Percentiles rank a stretch among this genome's conserved stretches.
phyloP scores from a whole-genome alignment of 106 monocot genomes.

The Phalaenopsis aphrodite region DNA sequence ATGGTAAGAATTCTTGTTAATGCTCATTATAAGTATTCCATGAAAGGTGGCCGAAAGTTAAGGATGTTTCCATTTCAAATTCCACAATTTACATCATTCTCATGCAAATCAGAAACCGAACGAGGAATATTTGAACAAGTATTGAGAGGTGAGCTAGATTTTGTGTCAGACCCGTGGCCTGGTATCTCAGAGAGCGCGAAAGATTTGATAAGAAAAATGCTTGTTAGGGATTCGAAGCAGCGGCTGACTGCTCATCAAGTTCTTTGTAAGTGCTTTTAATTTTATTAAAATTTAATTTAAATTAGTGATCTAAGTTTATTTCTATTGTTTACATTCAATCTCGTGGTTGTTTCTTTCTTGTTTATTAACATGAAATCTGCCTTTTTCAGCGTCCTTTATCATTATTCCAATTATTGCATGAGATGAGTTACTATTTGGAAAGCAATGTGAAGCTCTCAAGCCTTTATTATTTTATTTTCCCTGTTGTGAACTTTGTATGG shows the following conservation, averaged over 20 bases:
- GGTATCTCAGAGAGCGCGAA: conserved; percentile 21
- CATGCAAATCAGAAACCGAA: conserved; percentile 9
- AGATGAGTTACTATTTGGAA: not conserved
- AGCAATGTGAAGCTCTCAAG: not conserved
- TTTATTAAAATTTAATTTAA: not conserved
- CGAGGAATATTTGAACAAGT: conserved; percentile 26
- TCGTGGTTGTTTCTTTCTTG: not conserved
- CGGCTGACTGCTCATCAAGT: conserved; percentile 22
- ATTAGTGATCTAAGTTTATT: not conserved
- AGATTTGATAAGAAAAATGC: conserved; percentile 21
- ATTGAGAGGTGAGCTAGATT: conserved; percentile 19
- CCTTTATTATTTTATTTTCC: not conserved
- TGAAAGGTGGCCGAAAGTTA: not conserved
- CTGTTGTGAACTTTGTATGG: not conserved
- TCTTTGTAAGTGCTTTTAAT: conserved; percentile 16
- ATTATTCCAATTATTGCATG: not conserved
- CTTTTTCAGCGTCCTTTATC: not conserved
- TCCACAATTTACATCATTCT: not conserved
- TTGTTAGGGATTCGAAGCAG: conserved; percentile 16
- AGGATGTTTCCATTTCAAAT: not conserved
- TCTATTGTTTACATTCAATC: not conserved
- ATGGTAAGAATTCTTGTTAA: not conserved
- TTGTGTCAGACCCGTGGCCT: conserved; percentile 20
- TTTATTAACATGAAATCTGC: not conserved
- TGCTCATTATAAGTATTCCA: not conserved